A percentile compares a stretch with the other conserved stretches of the same genome.
These are phyloP conservation scores for Entomortierella beljakovae DNA, from an alignment of 192 early-diverging fungal species.

Conservation along the genomic window DNA sequence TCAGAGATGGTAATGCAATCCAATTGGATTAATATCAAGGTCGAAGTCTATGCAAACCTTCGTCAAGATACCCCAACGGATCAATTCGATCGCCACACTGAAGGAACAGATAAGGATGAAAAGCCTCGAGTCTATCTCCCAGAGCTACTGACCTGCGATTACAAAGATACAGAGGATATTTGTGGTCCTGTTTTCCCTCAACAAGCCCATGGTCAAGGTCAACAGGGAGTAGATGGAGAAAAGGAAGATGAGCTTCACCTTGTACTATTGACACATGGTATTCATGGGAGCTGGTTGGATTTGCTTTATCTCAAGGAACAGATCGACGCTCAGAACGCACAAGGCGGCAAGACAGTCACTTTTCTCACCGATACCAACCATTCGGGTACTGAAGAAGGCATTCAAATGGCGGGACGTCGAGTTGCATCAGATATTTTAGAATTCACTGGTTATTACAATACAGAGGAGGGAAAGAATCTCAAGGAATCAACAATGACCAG, in stretches of 20 bases:
- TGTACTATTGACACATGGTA: slow-evolving; percentile 57
- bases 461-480: slow-evolving; percentile 24
- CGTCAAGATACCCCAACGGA: not conserved
- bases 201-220: not conserved
- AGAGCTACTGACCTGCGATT: slow-evolving; percentile 17
- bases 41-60: slow-evolving; percentile 27
- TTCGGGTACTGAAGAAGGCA: slow-evolving; percentile 57
- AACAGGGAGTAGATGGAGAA: not conserved
- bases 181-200: slow-evolving; percentile 33
- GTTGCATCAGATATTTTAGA: slow-evolving; percentile 55
- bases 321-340: slow-evolving; percentile 40
- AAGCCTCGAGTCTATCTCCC: slow-evolving; percentile 14
- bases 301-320: slow-evolving; percentile 56
- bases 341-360: slow-evolving; percentile 29
- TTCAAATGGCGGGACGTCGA: slow-evolving; percentile 56
- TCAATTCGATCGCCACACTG: not conserved
- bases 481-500: not conserved
- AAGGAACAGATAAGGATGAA: slow-evolving; percentile 6
- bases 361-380: slow-evolving; percentile 59
- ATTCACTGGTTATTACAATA: slow-evolving; percentile 42
- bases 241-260: slow-evolving; percentile 38
- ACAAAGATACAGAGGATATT: slow-evolving; percentile 39
- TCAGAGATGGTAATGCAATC: slow-evolving; percentile 43
- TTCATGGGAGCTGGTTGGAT: slow-evolving; percentile 55
- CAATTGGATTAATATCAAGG: slow-evolving; percentile 45